These are phyloP conservation scores for Thamnidium elegans DNA, from an alignment of 192 early-diverging fungal genomes.

Conservation along the genomic window DNA sequence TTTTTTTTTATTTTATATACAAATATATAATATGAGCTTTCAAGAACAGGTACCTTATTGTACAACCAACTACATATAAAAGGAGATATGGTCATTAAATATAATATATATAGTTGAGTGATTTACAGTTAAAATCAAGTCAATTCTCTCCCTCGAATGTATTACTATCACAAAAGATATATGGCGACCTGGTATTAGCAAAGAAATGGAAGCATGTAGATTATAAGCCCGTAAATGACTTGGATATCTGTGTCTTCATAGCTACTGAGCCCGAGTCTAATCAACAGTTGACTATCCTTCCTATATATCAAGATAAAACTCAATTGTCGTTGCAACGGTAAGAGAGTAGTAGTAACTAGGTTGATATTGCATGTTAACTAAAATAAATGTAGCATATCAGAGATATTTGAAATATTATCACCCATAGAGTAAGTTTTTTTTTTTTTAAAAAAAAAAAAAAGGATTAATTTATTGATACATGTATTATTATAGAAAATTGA, in stretches of 20 bases:
- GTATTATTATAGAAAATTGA: constrained; percentile 1
- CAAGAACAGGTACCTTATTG: not conserved
- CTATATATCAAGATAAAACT: too few relatives aligned
- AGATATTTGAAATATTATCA: too few relatives aligned
- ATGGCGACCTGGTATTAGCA: not conserved
- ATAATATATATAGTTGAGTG: not conserved
- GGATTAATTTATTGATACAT: not conserved
- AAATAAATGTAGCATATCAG: too few relatives aligned
- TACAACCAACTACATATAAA: too few relatives aligned
- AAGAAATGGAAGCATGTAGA: not conserved
- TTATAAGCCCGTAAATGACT: not conserved
- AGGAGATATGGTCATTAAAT: too few relatives aligned
- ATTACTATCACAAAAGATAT: not conserved
- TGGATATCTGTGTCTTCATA: not conserved
- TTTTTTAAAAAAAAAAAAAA: too few relatives aligned
- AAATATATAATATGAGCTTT: not conserved
- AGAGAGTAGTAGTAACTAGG: too few relatives aligned
- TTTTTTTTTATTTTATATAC: too few relatives aligned
- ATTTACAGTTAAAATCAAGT: not conserved
- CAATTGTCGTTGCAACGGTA: too few relatives aligned
- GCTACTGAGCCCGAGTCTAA: not conserved
- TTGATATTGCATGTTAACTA: too few relatives aligned
- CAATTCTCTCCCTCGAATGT: not conserved
- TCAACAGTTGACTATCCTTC: too few relatives aligned
- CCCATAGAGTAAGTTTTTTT: too few relatives aligned